Conservation (phyloP, 805 yeast species). For the Yarrowia phangngaensis region DNA sequence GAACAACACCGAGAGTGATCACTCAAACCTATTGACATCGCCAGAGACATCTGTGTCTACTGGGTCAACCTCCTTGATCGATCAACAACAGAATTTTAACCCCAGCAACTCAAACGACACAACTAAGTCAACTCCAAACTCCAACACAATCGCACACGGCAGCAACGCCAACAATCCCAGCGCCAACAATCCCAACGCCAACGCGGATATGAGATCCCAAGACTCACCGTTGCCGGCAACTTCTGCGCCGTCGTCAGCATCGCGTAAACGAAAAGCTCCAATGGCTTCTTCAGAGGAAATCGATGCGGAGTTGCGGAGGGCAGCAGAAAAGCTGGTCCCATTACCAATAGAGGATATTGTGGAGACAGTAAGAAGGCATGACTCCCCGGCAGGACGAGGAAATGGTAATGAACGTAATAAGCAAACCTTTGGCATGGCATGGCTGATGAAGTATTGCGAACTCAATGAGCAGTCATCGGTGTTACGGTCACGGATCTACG, state of each 20-base stretch:
- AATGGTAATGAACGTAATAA: conserved; percentile 37
- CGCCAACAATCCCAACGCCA: conserved; percentile 28
- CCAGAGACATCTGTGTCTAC: conserved; percentile 5
- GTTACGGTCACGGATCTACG: conserved; percentile 65
- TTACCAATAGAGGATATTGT: conserved; percentile 31
- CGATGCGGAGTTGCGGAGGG: conserved; percentile 29
- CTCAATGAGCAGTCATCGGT: conserved; percentile 50
- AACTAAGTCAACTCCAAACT: too few relatives aligned
- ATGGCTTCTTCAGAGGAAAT: conserved; percentile 28
- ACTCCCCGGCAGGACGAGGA: conserved; percentile 22
- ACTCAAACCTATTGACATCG: conserved; percentile 13
- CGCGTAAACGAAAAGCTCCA: conserved; percentile 20
- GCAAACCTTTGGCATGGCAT: conserved; percentile 77
- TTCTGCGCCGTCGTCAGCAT: neutral
- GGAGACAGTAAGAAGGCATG: conserved; percentile 28
- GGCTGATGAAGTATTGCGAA: conserved; percentile 66
- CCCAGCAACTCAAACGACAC: neutral
- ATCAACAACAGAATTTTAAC: neutral
- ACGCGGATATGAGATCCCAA: conserved; percentile 14
- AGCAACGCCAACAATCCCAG: conserved; percentile 34
- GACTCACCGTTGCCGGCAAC: conserved; percentile 8
- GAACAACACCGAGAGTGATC: conserved; percentile 10
- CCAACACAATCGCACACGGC: too few relatives aligned
- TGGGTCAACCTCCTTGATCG: conserved; percentile 9
- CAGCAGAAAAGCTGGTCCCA: conserved; percentile 27